Base-by-base conservation (phyloP, 441 rosid species). In the Syzygium syzygioides region DNA sequence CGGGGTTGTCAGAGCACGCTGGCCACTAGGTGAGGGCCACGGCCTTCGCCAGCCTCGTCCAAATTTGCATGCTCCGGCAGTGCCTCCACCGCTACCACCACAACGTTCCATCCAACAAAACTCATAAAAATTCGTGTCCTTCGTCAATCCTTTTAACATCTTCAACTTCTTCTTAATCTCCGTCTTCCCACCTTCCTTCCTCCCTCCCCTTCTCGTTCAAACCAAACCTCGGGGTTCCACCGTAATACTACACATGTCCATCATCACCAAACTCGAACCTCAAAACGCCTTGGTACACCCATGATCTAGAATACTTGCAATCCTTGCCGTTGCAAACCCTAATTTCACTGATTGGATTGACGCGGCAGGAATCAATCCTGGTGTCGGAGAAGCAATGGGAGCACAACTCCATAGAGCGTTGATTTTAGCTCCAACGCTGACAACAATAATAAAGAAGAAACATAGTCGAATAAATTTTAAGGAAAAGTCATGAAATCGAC, bases 91-190 rank as follows among this genome's bases (percentile, higher is more conserved):
- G 10, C 86, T 48, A 86, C 91, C 93, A 32, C 85, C 86, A 41
- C 92, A 93, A 91, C 93, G 91, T 34, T 93, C 94, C 90, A 91
- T 87, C 60, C 88, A 88, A 18, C 92, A 90, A 15, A 93, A 92
- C 89, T 89, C 89, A 6, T 91, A 86, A 89, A 94, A 87, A 48
- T 92, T 93, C 89, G 91, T 90, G 41, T 94, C 92, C 87, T 92
- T 91, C 4, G 93, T 89, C 85, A 93, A 91, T 79, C 91, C 91
- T 85, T 92, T 91, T 4, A 92, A 45, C 48, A 45, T 45, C 48
- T 45, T 45, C 48, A 45, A 87, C 87, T 89, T 94, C 94, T 95
- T 94, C 92, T 93, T 94, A 25, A 89, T 86, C 23, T 88, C 88
- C 57, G 90, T 68, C 76, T 66, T 55, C 85, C 84, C 86, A 80